Percentiles rank a stretch among this genome's conserved stretches.
Evolutionary conservation across 2,329 filamentous ascomycete species (phyloP).

Genomic region (Alternaria metachromatica): DNA sequence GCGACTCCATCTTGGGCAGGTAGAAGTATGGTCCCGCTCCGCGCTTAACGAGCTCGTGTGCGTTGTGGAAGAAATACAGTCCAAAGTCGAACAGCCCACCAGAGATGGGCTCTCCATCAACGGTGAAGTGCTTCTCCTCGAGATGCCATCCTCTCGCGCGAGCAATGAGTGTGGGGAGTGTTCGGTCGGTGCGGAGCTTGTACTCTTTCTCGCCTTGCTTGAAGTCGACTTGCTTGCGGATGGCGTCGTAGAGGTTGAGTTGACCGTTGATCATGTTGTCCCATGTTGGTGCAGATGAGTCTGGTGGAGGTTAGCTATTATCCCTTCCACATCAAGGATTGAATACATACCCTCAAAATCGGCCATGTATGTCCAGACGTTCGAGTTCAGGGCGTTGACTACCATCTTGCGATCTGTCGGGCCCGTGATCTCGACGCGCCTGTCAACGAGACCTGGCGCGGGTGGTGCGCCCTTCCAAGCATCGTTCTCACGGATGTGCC

Average conservation of each 20-base stretch:
- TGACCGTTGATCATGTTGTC: slow-evolving; percentile 99
- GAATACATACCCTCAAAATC: slow-evolving; percentile 84
- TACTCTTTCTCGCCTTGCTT: slow-evolving; percentile 95
- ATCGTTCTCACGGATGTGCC: slow-evolving; percentile 90
- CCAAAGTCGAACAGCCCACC: slow-evolving; percentile 95
- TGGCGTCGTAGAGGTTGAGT: slow-evolving; percentile 95
- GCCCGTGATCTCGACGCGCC: slow-evolving; percentile 95
- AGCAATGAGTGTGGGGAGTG: slow-evolving; percentile 87
- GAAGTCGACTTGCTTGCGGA: slow-evolving; percentile 93
- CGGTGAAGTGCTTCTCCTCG: slow-evolving; percentile 96
- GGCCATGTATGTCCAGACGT: slow-evolving; percentile 99
- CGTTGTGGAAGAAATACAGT: slow-evolving; percentile 99
- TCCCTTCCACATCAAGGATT: background rate
- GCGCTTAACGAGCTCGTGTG: slow-evolving; percentile 80
- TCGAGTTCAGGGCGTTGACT: slow-evolving; percentile 92
- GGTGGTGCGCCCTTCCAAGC: slow-evolving; percentile 93
- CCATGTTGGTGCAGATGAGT: slow-evolving; percentile 96
- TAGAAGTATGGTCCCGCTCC: slow-evolving; percentile 97
- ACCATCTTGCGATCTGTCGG: slow-evolving; percentile 99
- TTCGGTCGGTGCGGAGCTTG: slow-evolving; percentile 91
- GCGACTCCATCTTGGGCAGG: slow-evolving; percentile 96
- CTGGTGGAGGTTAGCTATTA: slow-evolving; percentile 55
- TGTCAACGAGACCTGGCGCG: slow-evolving; percentile 89
- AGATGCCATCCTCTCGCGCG: slow-evolving; percentile 97
- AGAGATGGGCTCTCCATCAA: slow-evolving; percentile 94